These are phyloP conservation scores for Stephania japonica DNA, from an alignment of 164 flowering plant species.

Conservation along the genomic window DNA sequence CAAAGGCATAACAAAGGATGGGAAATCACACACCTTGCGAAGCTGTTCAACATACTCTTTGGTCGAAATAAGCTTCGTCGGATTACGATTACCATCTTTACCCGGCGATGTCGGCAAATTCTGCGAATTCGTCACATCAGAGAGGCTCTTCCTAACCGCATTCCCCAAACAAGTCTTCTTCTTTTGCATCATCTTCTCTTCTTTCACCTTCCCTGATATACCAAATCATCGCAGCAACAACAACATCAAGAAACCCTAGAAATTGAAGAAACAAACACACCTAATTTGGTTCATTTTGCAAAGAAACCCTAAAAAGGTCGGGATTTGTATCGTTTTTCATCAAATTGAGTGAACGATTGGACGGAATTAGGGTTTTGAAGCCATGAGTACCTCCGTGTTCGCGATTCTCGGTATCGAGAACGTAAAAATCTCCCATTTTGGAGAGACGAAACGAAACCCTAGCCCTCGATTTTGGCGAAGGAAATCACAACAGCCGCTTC, in stretches of 20 bases:
- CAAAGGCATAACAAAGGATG: not conserved
- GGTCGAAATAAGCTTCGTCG: conserved; percentile 4
- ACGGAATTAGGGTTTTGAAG: not conserved
- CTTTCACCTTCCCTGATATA: conserved; percentile 25
- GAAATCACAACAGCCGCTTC: conserved; percentile 1
- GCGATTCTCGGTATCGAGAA: conserved; percentile 11
- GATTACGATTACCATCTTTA: conserved; percentile 27
- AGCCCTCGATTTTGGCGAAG: not conserved
- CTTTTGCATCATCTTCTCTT: conserved; percentile 23
- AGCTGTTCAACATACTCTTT: conserved; percentile 41
- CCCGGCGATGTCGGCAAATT: conserved; percentile 16
- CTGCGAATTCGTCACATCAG: conserved; percentile 59
- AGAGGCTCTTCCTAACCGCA: conserved; percentile 40
- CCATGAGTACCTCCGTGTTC: conserved; percentile 12
- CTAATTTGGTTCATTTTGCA: not conserved
- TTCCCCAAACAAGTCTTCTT: conserved; percentile 40
- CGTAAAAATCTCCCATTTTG: conserved; percentile 12
- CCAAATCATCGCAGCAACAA: not conserved
- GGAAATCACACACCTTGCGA: conserved; percentile 33
- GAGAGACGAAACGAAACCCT: not conserved
- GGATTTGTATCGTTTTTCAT: not conserved
- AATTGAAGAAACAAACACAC: not conserved
- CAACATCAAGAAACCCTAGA: not conserved
- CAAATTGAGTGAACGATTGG: not conserved
- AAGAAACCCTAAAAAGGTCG: not conserved